Evolutionary conservation across 352 stramenopile species (phyloP).

Genomic region (Globisporangium nunn): DNA sequence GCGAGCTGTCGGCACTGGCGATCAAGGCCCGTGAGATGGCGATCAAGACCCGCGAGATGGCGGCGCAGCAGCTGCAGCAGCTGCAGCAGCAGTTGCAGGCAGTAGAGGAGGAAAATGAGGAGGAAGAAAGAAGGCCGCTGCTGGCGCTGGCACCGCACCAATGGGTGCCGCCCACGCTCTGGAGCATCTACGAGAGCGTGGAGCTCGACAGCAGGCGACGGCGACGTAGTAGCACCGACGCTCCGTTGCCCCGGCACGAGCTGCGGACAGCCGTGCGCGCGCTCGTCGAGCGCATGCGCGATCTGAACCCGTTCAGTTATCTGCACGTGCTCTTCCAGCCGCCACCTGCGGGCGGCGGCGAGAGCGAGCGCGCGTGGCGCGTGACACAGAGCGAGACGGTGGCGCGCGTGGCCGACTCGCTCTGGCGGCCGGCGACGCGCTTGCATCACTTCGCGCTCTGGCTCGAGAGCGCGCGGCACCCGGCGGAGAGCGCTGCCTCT

Average conservation of each 20-base stretch:
- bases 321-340: slow-evolving; percentile 34
- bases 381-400: slow-evolving; percentile 18
- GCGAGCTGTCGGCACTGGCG: neutral
- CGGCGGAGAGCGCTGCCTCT: slow-evolving; percentile 7
- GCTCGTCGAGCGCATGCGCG: slow-evolving; percentile 20
- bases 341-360: slow-evolving; percentile 10
- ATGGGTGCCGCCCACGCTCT: slow-evolving; percentile 29
- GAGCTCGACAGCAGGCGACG: slow-evolving; percentile 4
- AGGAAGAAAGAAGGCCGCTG: neutral
- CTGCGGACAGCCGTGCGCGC: slow-evolving; percentile 23
- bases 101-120: no score
- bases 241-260: slow-evolving; percentile 6
- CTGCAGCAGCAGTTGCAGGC: no score
- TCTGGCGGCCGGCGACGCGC: slow-evolving; percentile 18
- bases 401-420: slow-evolving; percentile 13
- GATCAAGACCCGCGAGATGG: neutral
- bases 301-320: slow-evolving; percentile 32
- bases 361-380: slow-evolving; percentile 13
- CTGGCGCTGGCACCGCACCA: slow-evolving; percentile 22
- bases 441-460: slow-evolving; percentile 18
- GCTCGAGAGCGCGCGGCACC: slow-evolving; percentile 13
- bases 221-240: neutral
- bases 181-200: slow-evolving; percentile 27
- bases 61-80: neutral
- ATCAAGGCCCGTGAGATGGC: neutral